Evolutionary conservation across 805 yeast species (phyloP).

Genomic region (Starmerella vitae): DNA sequence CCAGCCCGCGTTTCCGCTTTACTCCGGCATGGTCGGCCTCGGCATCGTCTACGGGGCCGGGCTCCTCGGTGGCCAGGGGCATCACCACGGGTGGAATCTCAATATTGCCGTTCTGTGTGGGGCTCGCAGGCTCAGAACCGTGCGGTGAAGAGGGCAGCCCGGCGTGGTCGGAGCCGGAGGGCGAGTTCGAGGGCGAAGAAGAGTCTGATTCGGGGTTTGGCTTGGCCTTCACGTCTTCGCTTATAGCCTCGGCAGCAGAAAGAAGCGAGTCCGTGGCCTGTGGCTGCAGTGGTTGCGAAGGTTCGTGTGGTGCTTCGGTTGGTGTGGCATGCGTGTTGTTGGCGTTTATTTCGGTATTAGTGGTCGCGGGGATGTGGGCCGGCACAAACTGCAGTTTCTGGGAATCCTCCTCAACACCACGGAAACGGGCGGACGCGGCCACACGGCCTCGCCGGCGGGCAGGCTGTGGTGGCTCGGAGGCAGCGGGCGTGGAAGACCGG

Average conservation of each 20-base stretch:
- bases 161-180: too few species aligned
- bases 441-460: constrained; percentile 16
- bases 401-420: too few species aligned
- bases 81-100: constrained; percentile 11
- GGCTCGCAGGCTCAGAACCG: too few species aligned
- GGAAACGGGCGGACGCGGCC: too few species aligned
- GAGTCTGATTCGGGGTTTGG: background rate
- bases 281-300: too few species aligned
- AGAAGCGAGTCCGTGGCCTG: background rate
- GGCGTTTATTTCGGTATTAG: constrained; percentile 15
- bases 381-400: too few species aligned
- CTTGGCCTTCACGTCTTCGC: too few species aligned
- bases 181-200: background rate
- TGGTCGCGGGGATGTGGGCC: constrained; percentile 4
- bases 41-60: constrained; percentile 18
- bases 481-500: constrained; percentile 13
- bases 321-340: background rate
- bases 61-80: constrained; percentile 6
- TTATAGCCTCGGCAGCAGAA: too few species aligned
- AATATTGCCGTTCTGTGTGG: too few species aligned
- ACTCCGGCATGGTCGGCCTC: constrained; percentile 21
- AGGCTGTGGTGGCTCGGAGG: constrained; percentile 2
- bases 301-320: background rate
- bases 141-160: too few species aligned
- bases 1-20: constrained; percentile 15